Base-by-base conservation (phyloP, 306 rosid species). In the Glycine soja region DNA sequence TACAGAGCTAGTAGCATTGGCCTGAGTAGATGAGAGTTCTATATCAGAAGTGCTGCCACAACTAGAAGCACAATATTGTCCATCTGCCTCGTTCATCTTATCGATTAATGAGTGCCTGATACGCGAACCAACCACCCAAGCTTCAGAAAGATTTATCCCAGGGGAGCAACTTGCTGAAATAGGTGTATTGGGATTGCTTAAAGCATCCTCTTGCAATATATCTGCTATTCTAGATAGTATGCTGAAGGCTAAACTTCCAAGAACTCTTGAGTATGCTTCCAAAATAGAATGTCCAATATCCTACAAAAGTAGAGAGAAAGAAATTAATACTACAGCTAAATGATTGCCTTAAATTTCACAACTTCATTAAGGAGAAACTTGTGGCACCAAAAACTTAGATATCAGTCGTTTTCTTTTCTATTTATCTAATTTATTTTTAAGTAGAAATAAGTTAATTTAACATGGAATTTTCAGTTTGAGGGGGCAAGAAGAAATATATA, bases 231-330 rank as follows among this genome's bases (percentile, higher is more conserved):
- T 94, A 16, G 88, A 92, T 2, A 94, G 88, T 87, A 94, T 85
- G 87, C 91, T 89, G 85, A 84, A 88, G 12, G 97, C 95, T 85
- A 94, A 82, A 88, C 88, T 92, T 68, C 90, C 92, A 75, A 94
- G 86, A 54, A 90, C 95, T 73, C 97, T 83, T 19, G 98, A 94
- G 82, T 94, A 94, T 7, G 95, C 94, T 82, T 94, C 98, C 80
- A 92, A 50, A 63, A 94, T 88, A 56, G 90, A 83, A 78, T 87
- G 89, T 14, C 94, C 98, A 63, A 92, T 85, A 79, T 94, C 97
- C 98, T 94, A 84, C 74, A 66, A 6, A 82, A 61, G 81, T 66
- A 6, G 38, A 36, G 43, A 69, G 7, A 72, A 5, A 76, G 62
- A 15, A 75, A 71, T 72, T 4, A 64, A 70, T 18, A 70, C 56